phyloP scores from a whole-genome alignment of 139 green algal genomes.

The Chlorella sp. region DNA sequence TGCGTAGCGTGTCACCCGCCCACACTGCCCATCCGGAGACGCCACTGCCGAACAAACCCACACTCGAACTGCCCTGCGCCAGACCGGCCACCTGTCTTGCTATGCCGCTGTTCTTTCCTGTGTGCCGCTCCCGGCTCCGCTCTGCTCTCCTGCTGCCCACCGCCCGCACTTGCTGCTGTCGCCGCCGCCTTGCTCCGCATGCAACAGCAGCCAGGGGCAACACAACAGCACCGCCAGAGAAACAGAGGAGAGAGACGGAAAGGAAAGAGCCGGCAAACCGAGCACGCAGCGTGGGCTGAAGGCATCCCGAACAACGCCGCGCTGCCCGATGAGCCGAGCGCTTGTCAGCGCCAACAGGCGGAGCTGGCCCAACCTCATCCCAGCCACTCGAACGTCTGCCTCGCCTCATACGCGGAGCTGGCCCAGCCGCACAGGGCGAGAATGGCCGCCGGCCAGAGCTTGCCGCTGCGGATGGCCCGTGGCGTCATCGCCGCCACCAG shows the following conservation, averaged over 20 bases:
- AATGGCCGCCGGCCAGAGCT: conserved; percentile 6
- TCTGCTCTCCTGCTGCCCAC: too few species aligned
- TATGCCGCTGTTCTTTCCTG: too few species aligned
- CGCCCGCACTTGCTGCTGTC: too few species aligned
- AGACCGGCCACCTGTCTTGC: too few species aligned
- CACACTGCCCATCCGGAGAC: too few species aligned
- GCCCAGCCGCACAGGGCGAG: not conserved
- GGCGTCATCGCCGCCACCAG: conserved; percentile 9
- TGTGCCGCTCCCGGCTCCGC: too few species aligned
- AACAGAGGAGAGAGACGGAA: not conserved
- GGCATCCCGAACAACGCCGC: not conserved
- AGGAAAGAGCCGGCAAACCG: not conserved
- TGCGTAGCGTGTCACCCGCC: too few species aligned
- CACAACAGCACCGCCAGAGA: too few species aligned
- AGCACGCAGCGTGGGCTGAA: not conserved
- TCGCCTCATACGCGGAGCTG: conserved; percentile 4
- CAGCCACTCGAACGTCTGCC: conserved; percentile 9
- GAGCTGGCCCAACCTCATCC: not conserved
- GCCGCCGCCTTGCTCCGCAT: too few species aligned
- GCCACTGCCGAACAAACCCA: too few species aligned
- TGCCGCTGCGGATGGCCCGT: not conserved
- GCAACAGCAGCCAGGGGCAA: too few species aligned
- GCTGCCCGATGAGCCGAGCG: not conserved
- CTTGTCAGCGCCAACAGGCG: not conserved
- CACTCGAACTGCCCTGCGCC: too few species aligned